phyloP scores from a whole-genome alignment of 1,284 basidiomycete genomes.

The Ceratobasidium sp. region DNA sequence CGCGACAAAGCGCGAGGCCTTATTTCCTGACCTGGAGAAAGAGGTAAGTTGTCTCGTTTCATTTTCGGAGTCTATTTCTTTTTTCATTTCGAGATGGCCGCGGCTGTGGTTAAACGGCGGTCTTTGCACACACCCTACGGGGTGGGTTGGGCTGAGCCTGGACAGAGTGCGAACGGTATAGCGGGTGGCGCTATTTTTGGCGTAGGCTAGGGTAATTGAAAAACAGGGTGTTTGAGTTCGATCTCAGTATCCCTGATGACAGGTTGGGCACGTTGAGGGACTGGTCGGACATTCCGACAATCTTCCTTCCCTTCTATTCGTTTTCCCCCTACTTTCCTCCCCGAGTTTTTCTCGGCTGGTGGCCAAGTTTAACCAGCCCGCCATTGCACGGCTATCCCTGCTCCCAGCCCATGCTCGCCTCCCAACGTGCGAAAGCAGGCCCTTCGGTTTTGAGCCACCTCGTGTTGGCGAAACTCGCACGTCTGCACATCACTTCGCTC shows the following conservation, averaged over 20 bases:
- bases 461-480: conserved; percentile 30
- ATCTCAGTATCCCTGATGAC: conserved; percentile 18
- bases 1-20: conserved; percentile 19
- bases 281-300: neutral
- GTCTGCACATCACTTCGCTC: conserved; percentile 1
- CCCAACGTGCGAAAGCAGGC: neutral
- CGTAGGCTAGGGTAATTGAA: conserved; percentile 10
- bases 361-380: conserved; percentile 12
- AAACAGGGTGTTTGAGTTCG: conserved; percentile 32
- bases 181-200: conserved; percentile 19
- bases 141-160: neutral
- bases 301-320: neutral
- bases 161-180: neutral
- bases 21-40: conserved; percentile 37
- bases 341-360: neutral
- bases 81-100: neutral
- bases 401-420: neutral
- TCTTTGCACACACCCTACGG: neutral
- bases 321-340: neutral
- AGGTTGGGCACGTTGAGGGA: neutral
- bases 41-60: conserved; percentile 22
- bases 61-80: neutral
- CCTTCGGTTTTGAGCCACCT: conserved; percentile 11
- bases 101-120: neutral
- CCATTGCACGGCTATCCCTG: conserved; percentile 13